Evolutionary conservation across 306 rosid genomes (phyloP).

Genomic region (Sesbania bispinosa): DNA sequence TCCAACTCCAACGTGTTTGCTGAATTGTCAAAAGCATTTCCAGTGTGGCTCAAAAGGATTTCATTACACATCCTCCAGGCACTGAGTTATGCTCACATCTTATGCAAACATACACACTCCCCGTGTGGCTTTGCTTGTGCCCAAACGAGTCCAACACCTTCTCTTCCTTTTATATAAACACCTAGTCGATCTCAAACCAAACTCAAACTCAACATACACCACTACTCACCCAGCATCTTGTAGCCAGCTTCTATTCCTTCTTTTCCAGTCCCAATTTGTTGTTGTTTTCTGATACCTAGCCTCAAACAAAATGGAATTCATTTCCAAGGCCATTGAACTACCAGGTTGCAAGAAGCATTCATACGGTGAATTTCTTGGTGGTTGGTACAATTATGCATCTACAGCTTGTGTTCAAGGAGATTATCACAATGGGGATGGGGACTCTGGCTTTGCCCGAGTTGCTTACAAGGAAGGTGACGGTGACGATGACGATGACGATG

Average conservation of each 20-base stretch:
- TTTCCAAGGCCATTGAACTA: conserved; percentile 7
- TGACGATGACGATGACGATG: no score
- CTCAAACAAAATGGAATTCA: conserved; percentile 4
- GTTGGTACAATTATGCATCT: background rate
- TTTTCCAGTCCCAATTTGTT: no score
- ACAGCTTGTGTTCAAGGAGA: background rate
- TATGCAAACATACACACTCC: background rate
- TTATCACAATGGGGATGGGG: background rate
- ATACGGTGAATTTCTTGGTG: no score
- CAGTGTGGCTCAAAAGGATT: background rate
- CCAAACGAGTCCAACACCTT: no score
- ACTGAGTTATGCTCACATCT: background rate
- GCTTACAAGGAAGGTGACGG: conserved; percentile 33
- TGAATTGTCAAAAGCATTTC: no score
- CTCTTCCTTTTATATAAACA: no score
- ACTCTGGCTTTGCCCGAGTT: conserved; percentile 33
- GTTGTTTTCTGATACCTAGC: background rate
- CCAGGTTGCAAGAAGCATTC: no score
- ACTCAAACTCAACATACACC: no score
- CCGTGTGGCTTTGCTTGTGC: background rate
- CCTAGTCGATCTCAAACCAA: no score
- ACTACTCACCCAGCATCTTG: no score
- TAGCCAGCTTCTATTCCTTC: no score
- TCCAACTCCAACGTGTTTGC: no score
- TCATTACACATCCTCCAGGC: background rate